A percentile compares a stretch with the other conserved stretches of the same genome.
Conservation (phyloP, 1,284 basidiomycete genomes). For the Xanthoconium separans region DNA sequence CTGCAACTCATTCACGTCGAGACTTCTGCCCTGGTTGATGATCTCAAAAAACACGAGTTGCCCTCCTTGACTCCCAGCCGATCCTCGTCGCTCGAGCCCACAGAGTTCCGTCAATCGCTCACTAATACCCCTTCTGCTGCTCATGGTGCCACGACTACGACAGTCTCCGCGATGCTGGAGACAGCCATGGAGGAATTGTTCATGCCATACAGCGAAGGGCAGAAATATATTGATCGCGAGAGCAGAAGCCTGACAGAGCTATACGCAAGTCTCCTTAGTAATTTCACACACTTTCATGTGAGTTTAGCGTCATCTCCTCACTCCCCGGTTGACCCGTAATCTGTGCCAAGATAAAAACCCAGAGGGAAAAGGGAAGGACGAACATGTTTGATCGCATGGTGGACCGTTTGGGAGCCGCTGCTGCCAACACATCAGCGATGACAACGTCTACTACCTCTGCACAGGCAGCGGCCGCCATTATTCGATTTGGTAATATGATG, state of each 20-base stretch:
- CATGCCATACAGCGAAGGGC: conserved; percentile 90
- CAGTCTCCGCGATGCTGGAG: conserved; percentile 86
- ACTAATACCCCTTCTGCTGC: conserved; percentile 44
- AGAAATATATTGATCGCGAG: conserved; percentile 91
- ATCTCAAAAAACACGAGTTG: conserved; percentile 90
- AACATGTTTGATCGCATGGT: conserved; percentile 92
- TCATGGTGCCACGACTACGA: conserved; percentile 40
- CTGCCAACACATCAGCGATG: conserved; percentile 59
- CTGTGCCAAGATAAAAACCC: conserved; percentile 59
- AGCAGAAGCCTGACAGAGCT: conserved; percentile 84
- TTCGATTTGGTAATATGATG: conserved; percentile 80
- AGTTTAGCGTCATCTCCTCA: conserved; percentile 30
- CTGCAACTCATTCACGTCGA: conserved; percentile 86
- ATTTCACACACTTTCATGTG: conserved; percentile 91
- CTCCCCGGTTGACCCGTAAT: conserved; percentile 8
- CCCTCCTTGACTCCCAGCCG: conserved; percentile 58
- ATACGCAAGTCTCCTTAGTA: conserved; percentile 72
- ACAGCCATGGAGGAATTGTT: conserved; percentile 96
- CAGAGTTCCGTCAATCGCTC: conserved; percentile 58
- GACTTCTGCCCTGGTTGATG: conserved; percentile 81
- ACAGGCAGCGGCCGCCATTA: conserved; percentile 76
- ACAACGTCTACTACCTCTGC: conserved; percentile 67
- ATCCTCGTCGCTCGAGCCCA: conserved; percentile 53
- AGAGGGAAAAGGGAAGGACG: conserved; percentile 71
- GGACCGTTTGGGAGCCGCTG: conserved; percentile 81